Base-by-base conservation (phyloP, 2,329 filamentous ascomycete genomes). In the Venturia aucupariae region DNA sequence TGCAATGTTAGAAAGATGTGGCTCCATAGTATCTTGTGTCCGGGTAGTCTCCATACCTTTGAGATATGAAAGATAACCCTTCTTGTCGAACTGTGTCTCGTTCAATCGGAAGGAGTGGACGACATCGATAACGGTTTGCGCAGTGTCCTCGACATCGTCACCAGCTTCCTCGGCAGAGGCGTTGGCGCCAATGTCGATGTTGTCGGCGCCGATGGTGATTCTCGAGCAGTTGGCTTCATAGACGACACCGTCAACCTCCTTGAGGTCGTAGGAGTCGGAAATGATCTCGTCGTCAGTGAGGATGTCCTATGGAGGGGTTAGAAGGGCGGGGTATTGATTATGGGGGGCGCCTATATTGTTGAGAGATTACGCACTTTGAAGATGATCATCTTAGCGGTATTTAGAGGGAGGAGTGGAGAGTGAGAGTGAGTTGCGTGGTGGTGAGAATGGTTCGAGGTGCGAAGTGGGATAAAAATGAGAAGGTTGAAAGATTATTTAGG, bases 201-300 rank as follows among this genome's bases (percentile, higher is more conserved):
- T 78, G 75, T 93, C 86, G 68, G 78, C 85, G 69, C 86, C 91
- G 78, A 92, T 82, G 66, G 85, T 86, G 80, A 97, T 92, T 86
- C 93, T 96, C 76, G 84, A 82, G 81, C 92, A 96, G 81, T 99
- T 89, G 75, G 88, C 88, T 83, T 97, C 93, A 81, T 90, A 97
- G 72, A 89, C 86, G 71, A 90, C 82, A 70, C 85, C 86, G 77
- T 92, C 90, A 68, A 93, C 76, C 77, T 89, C 82, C 82, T 90
- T 91, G 75, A 95, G 78, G 71, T 92, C 83, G 82, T 88, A 97
- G 71, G 90, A 94, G 82, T 97, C 93, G 74, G 94, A 95, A 86
- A 97, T 87, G 78, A 99, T 85, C 88, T 99, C 94, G 81, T 97
- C 93, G 70, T 82, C 90, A 79, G 86, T 90, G 79, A 97, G 77